phyloP scores from a whole-genome alignment of 176 grass and related monocot genomes.

The Oryza glaberrima region DNA sequence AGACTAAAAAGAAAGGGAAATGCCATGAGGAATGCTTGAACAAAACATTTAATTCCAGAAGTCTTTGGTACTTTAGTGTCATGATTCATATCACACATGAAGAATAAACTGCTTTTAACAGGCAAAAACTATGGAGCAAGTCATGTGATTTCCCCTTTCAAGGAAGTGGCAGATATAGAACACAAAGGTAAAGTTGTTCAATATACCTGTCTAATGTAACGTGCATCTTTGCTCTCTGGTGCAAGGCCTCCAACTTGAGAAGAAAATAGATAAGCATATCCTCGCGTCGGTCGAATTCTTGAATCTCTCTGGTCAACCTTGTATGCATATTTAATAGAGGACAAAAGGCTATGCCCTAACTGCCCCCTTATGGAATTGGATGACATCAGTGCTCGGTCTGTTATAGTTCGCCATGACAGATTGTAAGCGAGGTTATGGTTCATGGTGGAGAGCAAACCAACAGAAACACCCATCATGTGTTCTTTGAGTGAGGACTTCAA shows the following conservation, averaged over 20 bases:
- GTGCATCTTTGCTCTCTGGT: constrained; percentile 51
- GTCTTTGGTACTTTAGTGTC: not conserved
- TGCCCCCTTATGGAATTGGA: constrained; percentile 67
- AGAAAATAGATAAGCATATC: constrained; percentile 74
- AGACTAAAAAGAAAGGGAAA: not conserved
- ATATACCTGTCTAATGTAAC: constrained; percentile 81
- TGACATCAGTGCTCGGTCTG: constrained; percentile 51
- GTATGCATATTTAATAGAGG: constrained; percentile 80
- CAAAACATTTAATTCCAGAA: not conserved
- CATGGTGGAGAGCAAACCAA: constrained; percentile 77
- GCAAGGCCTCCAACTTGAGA: constrained; percentile 81
- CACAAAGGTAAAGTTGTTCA: not conserved
- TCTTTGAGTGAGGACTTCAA: constrained; percentile 84
- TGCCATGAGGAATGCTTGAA: not conserved
- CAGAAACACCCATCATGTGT: constrained; percentile 66
- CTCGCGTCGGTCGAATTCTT: constrained; percentile 62
- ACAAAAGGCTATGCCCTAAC: constrained; percentile 78
- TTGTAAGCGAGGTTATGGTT: constrained; percentile 81
- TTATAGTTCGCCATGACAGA: constrained; percentile 76
- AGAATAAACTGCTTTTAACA: not conserved
- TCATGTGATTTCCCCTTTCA: not conserved
- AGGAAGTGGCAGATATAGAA: not conserved
- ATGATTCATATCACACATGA: not conserved
- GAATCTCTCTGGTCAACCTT: constrained; percentile 88
- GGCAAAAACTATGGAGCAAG: not conserved